Evolutionary conservation across 2,329 filamentous ascomycete genomes (phyloP), one percentile per base, ranked within the genome.

Genomic region (Ophiostoma fasciatum): DNA sequence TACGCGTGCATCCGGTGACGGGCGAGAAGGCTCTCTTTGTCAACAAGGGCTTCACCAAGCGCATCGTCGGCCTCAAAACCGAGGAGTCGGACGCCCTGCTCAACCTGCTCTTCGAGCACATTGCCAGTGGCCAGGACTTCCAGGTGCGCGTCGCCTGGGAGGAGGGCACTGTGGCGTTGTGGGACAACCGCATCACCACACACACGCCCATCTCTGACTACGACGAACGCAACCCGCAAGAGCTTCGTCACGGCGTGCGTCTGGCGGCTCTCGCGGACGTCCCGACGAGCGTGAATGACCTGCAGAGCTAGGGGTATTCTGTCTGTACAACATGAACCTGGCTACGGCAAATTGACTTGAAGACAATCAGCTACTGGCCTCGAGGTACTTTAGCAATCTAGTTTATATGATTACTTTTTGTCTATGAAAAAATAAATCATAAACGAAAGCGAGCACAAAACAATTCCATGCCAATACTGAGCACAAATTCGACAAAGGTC

Each of bases 131-230:
- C 15, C 72, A 77, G 33, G 80, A 85, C 50, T 72, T 84, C 53
- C 81, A 87, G 47, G 66, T 66, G 5, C 69, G 81, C 18, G 67
- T 93, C 33, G 80, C 78, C 54, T 92, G 83, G 83, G 74, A 74
- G 46, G 65, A 73, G 29, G 70, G 73, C n/a, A 88, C 81, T 0
- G 82, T 92, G 1, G 80, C 90, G 2, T 74, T 88, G 1, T 92
- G 82, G 82, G 83, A 90, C 54, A 90, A 88, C 60, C 66, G 82
- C 22, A 72, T 87, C 0, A 85, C 80, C n/a, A n/a, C n/a, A n/a
- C n/a, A n/a, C n/a, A n/a, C n/a, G n/a, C n/a, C n/a, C n/a, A n/a
- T n/a, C n/a, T n/a, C n/a, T n/a, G n/a, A n/a, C n/a, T n/a, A n/a
- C n/a, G n/a, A n/a, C n/a, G n/a, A n/a, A n/a, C n/a, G n/a, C n/a